These are phyloP conservation scores for Capsella rubella DNA, from an alignment of 441 rosid species.

Conservation along the genomic window DNA sequence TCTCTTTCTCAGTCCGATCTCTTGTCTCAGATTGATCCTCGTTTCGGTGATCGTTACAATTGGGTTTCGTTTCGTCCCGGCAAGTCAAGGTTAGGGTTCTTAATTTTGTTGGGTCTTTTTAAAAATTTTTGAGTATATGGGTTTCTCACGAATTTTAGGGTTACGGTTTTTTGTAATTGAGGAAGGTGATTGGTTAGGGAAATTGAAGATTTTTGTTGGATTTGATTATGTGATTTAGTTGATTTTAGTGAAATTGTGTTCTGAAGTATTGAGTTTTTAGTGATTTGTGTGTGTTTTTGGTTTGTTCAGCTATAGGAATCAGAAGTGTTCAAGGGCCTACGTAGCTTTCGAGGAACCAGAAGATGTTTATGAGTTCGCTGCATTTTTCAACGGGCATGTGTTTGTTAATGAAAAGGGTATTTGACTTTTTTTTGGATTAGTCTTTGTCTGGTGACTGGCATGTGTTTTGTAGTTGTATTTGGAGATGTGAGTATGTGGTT, in stretches of 20 bases:
- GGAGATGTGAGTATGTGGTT: constrained; percentile 36
- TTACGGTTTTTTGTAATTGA: not conserved
- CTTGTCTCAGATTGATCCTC: constrained; percentile 58
- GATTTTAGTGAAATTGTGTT: not conserved
- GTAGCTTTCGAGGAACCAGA: constrained; percentile 69
- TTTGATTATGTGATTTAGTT: constrained; percentile 9
- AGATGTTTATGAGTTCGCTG: constrained; percentile 79
- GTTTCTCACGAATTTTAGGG: constrained; percentile 20
- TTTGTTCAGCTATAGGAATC: constrained; percentile 63
- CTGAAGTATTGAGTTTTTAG: constrained; percentile 1
- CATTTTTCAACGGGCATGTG: constrained; percentile 73
- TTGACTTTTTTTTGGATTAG: not conserved
- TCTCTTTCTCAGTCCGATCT: constrained; percentile 61
- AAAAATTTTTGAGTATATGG: constrained; percentile 3
- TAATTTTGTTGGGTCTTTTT: constrained; percentile 6
- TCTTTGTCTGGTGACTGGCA: not conserved
- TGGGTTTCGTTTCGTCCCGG: constrained; percentile 65
- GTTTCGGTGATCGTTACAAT: constrained; percentile 58
- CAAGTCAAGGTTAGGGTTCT: constrained; percentile 53
- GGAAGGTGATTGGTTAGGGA: constrained; percentile 6
- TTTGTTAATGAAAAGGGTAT: constrained; percentile 89
- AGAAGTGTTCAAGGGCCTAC: constrained; percentile 74
- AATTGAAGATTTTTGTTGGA: not conserved
- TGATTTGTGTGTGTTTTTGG: constrained; percentile 26
- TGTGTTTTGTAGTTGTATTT: not conserved